A percentile compares a stretch with the other conserved stretches of the same genome.
phyloP scores from a whole-genome alignment of 2,329 filamentous ascomycete species.

The Fusarium armeniacum region DNA sequence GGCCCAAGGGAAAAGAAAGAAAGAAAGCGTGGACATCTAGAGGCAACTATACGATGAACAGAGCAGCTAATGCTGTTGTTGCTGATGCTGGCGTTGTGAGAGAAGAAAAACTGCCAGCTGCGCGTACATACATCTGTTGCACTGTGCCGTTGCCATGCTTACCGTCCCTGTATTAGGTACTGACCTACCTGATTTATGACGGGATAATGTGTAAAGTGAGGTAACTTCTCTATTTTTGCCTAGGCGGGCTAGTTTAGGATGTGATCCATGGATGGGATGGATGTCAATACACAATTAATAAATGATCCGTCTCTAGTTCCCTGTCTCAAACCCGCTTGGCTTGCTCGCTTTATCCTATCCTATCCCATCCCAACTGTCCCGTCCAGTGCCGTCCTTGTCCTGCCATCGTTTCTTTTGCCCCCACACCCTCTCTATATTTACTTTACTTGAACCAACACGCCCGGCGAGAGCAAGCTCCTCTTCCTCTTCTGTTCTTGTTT shows the following conservation, averaged over 20 bases:
- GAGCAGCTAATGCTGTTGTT: not conserved
- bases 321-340: constrained; percentile 21
- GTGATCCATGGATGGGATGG: constrained; percentile 1
- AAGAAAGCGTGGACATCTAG: not conserved
- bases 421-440: constrained; percentile 17
- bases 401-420: constrained; percentile 16
- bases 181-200: constrained; percentile 6
- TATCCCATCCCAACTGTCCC: constrained; percentile 1
- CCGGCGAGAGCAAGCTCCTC: not conserved
- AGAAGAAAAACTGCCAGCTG: constrained; percentile 11
- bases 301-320: constrained; percentile 36
- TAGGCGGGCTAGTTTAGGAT: constrained; percentile 7
- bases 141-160: constrained; percentile 21
- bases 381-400: constrained; percentile 1
- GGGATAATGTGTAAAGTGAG: not conserved
- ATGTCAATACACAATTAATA: constrained; percentile 33
- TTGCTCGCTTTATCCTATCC: constrained; percentile 14
- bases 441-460: constrained; percentile 11
- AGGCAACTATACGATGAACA: constrained; percentile 10
- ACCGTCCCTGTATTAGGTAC: not conserved
- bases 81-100: not conserved
- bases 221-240: constrained; percentile 13
- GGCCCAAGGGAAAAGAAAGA: not conserved
- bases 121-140: not conserved
- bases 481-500: constrained; percentile 17